Percentiles rank a stretch among this genome's conserved stretches.
These are phyloP conservation scores for Rhododendron williamsianum DNA, from an alignment of 148 eudicot species.

Conservation along the genomic window DNA sequence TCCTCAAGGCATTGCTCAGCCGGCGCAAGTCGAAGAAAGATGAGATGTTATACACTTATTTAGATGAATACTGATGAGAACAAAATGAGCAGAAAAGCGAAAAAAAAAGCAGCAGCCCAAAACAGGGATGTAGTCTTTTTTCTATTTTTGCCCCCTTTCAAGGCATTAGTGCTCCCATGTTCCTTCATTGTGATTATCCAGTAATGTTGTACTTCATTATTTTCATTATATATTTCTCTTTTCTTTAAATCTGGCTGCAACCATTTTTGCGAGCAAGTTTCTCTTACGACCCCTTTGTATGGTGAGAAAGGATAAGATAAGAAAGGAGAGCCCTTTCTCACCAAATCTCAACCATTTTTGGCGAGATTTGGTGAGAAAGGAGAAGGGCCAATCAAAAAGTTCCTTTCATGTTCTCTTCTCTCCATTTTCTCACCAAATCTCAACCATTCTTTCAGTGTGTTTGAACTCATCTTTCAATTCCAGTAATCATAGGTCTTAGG, in stretches of 20 bases:
- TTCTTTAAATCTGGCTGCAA: constrained; percentile 1
- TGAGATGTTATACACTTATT: constrained; percentile 57
- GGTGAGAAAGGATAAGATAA: no score
- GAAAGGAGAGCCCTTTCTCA: no score
- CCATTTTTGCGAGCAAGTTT: background rate
- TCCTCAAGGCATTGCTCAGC: constrained; percentile 88
- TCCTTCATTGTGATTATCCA: background rate
- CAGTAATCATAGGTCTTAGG: background rate
- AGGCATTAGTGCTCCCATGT: background rate
- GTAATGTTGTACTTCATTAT: background rate
- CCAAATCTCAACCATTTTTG: no score
- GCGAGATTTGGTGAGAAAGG: background rate
- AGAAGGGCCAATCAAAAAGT: background rate
- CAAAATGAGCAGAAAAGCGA: background rate
- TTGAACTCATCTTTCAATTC: background rate
- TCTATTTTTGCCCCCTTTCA: background rate
- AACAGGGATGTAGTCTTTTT: background rate
- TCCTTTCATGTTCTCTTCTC: no score
- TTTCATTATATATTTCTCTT: background rate
- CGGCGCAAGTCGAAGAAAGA: constrained; percentile 85
- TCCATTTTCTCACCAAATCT: background rate
- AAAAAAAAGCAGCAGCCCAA: background rate
- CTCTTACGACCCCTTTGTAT: no score
- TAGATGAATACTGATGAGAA: constrained; percentile 75
- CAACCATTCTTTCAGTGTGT: background rate